These are phyloP conservation scores for Pseudocercospora fijiensis DNA, from an alignment of 2,329 filamentous ascomycete species.

Conservation along the genomic window DNA sequence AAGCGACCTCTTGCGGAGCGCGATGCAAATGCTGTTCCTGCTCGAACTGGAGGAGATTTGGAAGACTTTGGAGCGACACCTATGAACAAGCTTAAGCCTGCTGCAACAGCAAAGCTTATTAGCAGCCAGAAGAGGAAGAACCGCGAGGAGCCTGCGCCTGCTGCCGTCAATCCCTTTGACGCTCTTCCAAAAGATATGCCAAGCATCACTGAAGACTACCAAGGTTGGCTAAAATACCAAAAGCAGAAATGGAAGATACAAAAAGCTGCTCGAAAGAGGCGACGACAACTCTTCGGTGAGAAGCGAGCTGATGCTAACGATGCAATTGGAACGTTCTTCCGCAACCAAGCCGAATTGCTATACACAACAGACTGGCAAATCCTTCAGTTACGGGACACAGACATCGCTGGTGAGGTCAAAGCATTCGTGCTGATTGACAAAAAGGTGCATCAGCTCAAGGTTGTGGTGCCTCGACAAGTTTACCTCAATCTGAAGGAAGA, in stretches of 20 bases:
- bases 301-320: slow-evolving; percentile 62
- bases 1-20: slow-evolving; percentile 73
- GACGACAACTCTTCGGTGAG: slow-evolving; percentile 91
- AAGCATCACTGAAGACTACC: slow-evolving; percentile 79
- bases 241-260: slow-evolving; percentile 99
- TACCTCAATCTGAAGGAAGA: slow-evolving; percentile 89
- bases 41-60: slow-evolving; percentile 50
- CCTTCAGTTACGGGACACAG: slow-evolving; percentile 78
- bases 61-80: slow-evolving; percentile 47
- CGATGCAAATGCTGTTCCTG: slow-evolving; percentile 60
- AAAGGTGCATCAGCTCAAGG: slow-evolving; percentile 82
- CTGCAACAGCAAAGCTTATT: slow-evolving; percentile 36
- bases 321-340: slow-evolving; percentile 70
- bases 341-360: slow-evolving; percentile 84
- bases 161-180: slow-evolving; percentile 74
- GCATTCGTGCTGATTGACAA: slow-evolving; percentile 91
- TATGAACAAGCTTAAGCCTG: slow-evolving; percentile 48
- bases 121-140: slow-evolving; percentile 50
- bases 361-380: slow-evolving; percentile 96
- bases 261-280: slow-evolving; percentile 78
- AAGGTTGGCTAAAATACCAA: slow-evolving; percentile 85
- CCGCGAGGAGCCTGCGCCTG: slow-evolving; percentile 46
- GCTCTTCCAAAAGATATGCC: slow-evolving; percentile 82
- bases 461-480: slow-evolving; percentile 84
- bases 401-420: slow-evolving; percentile 79